Base-by-base conservation (phyloP, 1,284 basidiomycete genomes). In the Melampsora americana region DNA sequence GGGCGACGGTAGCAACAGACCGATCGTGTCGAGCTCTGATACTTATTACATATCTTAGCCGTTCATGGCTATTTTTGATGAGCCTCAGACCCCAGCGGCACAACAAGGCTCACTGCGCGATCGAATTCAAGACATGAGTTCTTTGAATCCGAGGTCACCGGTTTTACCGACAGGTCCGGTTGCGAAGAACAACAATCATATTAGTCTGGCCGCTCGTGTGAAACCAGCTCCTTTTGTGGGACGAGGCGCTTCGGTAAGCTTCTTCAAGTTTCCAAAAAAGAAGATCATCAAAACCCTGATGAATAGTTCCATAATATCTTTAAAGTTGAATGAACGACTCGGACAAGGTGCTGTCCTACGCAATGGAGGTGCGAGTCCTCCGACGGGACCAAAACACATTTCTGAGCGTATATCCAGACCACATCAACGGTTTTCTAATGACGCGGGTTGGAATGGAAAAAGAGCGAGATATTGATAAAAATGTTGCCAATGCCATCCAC, bases 61-160 rank as follows among this genome's bases (percentile, higher is more conserved):
- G 39, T 42, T 6, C 39, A 42, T 42, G 39, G 39, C 39, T 9
- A 42, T 42, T 11, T 42, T 42, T 42, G 39, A 42, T 42, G 39
- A 42, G 11, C 39, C 39, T 42, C 39, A 42, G 39, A 42, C 39
- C 39, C 6, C 39, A 42, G 39, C 39, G 39, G 39, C 11, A 42
- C 39, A 42, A 42, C 59, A 64, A 61, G 64, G 71, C 50, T 73
- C 71, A n/a, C 60, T 73, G 56, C 71, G 71, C 44, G 71, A 73
- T 23, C 44, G 71, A 59, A 73, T 73, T 32, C 71, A 73, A 73
- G 71, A 73, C 56, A 62, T 73, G 5, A 56, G 56, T 26, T 73
- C 66, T 32, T 59, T 53, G 32, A 48, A 62, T n/a, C 26, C 28
- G 28, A 5, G 4, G 48, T 61, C 70, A 28, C 35, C 32, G 12